Percentiles rank a stretch among this genome's conserved stretches.
phyloP scores from a whole-genome alignment of 768 basidiomycete species.

The Candolleomyces efflorescens region DNA sequence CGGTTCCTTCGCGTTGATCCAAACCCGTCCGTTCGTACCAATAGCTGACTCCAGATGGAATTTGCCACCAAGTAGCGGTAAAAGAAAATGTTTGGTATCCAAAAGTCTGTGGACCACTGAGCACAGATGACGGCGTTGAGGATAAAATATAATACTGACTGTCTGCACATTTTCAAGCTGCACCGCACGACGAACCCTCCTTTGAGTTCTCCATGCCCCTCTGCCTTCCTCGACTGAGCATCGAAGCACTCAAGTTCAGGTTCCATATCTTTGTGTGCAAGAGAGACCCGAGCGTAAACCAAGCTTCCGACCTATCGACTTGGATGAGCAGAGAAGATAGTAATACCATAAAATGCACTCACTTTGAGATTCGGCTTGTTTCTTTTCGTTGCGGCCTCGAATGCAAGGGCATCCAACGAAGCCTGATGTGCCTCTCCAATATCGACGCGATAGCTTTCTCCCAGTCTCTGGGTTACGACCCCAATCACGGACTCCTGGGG shows the following conservation, averaged over 20 bases:
- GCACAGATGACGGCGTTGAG: neutral
- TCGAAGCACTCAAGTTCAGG: slow-evolving; percentile 97
- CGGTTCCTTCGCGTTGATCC: slow-evolving; percentile 75
- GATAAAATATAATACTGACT: slow-evolving; percentile 47
- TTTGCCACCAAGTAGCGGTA: slow-evolving; percentile 72
- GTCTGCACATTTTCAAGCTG: slow-evolving; percentile 81
- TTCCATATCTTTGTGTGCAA: slow-evolving; percentile 97
- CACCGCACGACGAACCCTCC: slow-evolving; percentile 81
- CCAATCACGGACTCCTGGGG: slow-evolving; percentile 89
- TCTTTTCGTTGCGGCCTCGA: slow-evolving; percentile 93
- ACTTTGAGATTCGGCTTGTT: slow-evolving; percentile 94
- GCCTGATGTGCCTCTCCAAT: slow-evolving; percentile 88
- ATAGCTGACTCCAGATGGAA: slow-evolving; percentile 88
- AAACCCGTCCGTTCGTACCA: slow-evolving; percentile 89
- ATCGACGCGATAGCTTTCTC: slow-evolving; percentile 92
- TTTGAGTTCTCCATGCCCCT: slow-evolving; percentile 91
- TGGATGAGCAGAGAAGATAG: neutral
- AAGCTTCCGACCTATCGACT: slow-evolving; percentile 76
- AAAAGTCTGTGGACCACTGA: slow-evolving; percentile 51
- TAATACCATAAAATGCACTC: slow-evolving; percentile 2
- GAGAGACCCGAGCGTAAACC: slow-evolving; percentile 87
- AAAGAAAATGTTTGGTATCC: slow-evolving; percentile 75
- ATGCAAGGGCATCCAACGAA: slow-evolving; percentile 83
- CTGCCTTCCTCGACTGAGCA: slow-evolving; percentile 85
- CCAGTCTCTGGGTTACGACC: slow-evolving; percentile 70